Evolutionary conservation across 495 filamentous ascomycete species (phyloP).

Genomic region (Tuber microsphaerosporum): DNA sequence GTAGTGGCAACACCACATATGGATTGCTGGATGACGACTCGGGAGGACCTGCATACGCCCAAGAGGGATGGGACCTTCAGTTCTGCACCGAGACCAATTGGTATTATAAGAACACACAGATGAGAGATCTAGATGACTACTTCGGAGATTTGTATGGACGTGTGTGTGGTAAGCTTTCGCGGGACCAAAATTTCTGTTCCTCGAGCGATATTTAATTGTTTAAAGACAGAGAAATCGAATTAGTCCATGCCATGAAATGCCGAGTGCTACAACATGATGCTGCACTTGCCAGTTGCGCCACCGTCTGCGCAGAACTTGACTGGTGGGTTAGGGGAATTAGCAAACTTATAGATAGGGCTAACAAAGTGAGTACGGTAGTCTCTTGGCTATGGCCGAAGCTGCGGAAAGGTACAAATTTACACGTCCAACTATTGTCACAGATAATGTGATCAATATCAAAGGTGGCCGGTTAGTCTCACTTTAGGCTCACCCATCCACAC

Average conservation of each 20-base stretch:
- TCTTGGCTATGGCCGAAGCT: slow-evolving; percentile 72
- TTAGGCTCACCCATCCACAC: neutral
- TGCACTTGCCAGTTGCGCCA: slow-evolving; percentile 59
- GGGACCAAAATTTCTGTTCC: neutral
- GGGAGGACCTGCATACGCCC: slow-evolving; percentile 60
- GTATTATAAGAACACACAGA: slow-evolving; percentile 82
- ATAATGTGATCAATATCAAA: slow-evolving; percentile 70
- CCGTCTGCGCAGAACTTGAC: slow-evolving; percentile 80
- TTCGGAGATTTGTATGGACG: slow-evolving; percentile 78
- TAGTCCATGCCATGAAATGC: slow-evolving; percentile 71
- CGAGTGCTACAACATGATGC: slow-evolving; percentile 64
- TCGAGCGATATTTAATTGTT: slow-evolving; percentile 32
- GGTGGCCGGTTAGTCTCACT: slow-evolving; percentile 58
- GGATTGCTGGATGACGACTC: slow-evolving; percentile 40
- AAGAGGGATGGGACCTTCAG: slow-evolving; percentile 67
- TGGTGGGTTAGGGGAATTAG: slow-evolving; percentile 43
- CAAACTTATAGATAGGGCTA: neutral
- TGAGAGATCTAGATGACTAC: slow-evolving; percentile 73
- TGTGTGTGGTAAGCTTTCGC: slow-evolving; percentile 61
- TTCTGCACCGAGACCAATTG: slow-evolving; percentile 65
- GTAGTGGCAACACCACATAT: neutral
- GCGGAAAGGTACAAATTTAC: slow-evolving; percentile 67
- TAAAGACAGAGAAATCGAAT: slow-evolving; percentile 81
- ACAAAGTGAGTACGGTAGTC: slow-evolving; percentile 47
- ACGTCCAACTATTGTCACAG: slow-evolving; percentile 60